Evolutionary conservation across 2,329 filamentous ascomycete species (phyloP).

Genomic region (Tympanopsis confertula): DNA sequence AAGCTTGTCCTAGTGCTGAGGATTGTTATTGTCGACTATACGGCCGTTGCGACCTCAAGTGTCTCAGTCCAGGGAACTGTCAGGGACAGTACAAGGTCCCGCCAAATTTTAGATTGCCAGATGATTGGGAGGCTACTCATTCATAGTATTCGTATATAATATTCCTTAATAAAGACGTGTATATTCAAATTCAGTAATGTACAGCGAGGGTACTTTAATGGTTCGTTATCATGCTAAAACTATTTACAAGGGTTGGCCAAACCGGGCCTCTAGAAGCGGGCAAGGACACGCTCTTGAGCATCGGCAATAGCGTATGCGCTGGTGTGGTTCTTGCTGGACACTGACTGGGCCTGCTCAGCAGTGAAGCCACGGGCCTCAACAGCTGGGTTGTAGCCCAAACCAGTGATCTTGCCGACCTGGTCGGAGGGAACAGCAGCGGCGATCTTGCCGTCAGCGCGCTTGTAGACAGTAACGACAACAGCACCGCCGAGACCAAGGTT

Average conservation of each 20-base stretch:
- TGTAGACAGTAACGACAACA: slow-evolving; percentile 81
- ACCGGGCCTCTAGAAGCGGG: slow-evolving; percentile 54
- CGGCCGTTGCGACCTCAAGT: neutral
- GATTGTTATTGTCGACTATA: neutral
- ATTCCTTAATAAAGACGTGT: neutral
- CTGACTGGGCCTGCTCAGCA: slow-evolving; percentile 55
- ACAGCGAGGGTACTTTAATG: no score
- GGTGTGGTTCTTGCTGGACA: slow-evolving; percentile 54
- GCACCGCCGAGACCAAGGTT: slow-evolving; percentile 88
- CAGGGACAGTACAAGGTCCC: neutral
- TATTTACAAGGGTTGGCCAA: no score
- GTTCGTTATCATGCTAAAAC: no score
- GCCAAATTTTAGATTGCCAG: neutral
- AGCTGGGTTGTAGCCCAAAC: slow-evolving; percentile 83
- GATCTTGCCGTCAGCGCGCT: slow-evolving; percentile 63
- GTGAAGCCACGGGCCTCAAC: slow-evolving; percentile 84
- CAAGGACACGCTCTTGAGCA: slow-evolving; percentile 60
- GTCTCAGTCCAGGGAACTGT: neutral
- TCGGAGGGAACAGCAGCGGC: slow-evolving; percentile 48
- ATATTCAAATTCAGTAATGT: neutral
- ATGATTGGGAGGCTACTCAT: neutral
- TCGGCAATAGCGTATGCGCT: slow-evolving; percentile 73
- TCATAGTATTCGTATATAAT: no score
- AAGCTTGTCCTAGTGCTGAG: neutral
- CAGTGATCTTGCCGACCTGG: slow-evolving; percentile 52